Conservation (phyloP, 129 eudicot species). For the Lactuca sativa region DNA sequence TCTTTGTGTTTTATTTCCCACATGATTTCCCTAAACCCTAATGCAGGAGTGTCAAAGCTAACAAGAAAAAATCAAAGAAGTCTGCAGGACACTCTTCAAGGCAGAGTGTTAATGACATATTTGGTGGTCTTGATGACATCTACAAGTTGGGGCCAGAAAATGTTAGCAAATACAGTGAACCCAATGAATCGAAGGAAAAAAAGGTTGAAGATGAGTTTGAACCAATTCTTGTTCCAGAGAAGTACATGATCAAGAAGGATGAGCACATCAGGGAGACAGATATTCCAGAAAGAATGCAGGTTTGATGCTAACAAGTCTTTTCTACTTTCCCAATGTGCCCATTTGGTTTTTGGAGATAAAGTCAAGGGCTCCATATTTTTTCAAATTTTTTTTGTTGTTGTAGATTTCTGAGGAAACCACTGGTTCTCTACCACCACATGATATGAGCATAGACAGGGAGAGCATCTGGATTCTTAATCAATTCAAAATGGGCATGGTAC, state of each 20-base stretch:
- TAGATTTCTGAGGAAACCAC: constrained; percentile 76
- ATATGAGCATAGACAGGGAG: constrained; percentile 61
- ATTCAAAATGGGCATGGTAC: constrained; percentile 41
- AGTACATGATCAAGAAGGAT: constrained; percentile 81
- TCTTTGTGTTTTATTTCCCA: background rate
- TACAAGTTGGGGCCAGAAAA: constrained; percentile 42
- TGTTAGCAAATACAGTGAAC: constrained; percentile 37
- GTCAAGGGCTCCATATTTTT: background rate
- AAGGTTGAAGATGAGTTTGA: constrained; percentile 79
- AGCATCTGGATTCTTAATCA: constrained; percentile 74
- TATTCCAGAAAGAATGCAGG: constrained; percentile 94
- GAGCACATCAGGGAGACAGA: constrained; percentile 64
- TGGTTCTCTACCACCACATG: constrained; percentile 63
- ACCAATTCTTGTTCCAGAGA: constrained; percentile 62
- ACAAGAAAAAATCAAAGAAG: constrained; percentile 50
- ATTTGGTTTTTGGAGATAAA: constrained; percentile 1
- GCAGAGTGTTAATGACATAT: constrained; percentile 45
- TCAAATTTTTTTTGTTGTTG: constrained; percentile 36
- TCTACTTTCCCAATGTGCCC: background rate
- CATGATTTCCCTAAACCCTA: no score
- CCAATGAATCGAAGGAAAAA: constrained; percentile 46
- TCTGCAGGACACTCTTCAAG: constrained; percentile 46
- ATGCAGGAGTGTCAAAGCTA: constrained; percentile 52
- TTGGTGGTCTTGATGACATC: constrained; percentile 58
- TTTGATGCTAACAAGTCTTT: constrained; percentile 24